Evolutionary conservation across 176 grass and related monocot species (phyloP), one percentile per base, ranked within the genome.

Genomic region (Ananas comosus): DNA sequence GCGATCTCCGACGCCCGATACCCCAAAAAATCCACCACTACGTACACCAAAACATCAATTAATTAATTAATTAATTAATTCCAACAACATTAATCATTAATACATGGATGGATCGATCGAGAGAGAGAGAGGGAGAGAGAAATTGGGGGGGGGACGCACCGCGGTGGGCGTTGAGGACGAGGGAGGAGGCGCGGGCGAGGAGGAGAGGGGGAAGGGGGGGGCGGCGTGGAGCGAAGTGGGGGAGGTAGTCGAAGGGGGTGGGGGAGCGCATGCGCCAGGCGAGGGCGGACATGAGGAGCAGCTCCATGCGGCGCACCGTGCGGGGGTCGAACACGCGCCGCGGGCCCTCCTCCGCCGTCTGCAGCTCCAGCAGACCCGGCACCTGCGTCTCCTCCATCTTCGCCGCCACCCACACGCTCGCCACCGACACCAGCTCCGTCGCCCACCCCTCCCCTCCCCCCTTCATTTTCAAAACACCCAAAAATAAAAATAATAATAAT

Each of bases 181-280:
- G 72, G 22, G 28, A 19, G 9, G 76, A 64, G 11, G 65, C 51
- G 25, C 64, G 65, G 17, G 70, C 11, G 27, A 84, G 65, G 53
- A 65, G 28, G 22, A 42, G 33, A 0, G 33, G 33, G n/a, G n/a
- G n/a, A n/a, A n/a, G n/a, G n/a, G n/a, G n/a, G n/a, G n/a, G n/a
- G n/a, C n/a, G n/a, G 33, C 42, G 17, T 29, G 48, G 42, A 11
- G 59, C 52, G 2, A 85, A 65, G 58, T 75, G 65, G 67, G 78
- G 83, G 2, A 85, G 83, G 63, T 77, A 85, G 48, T 85, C 83
- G 69, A 85, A 85, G 53, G 83, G 83, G 74, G 83, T 77, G 54
- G 73, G 52, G 66, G 76, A 50, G 19, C 74, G 83, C 33, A 85
- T 69, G 9, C 83, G 77, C 83, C 83, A 85, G 10, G 70, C 52